Base-by-base conservation (phyloP, 139 green algal genomes). In the Chlamydomonas sp. region DNA sequence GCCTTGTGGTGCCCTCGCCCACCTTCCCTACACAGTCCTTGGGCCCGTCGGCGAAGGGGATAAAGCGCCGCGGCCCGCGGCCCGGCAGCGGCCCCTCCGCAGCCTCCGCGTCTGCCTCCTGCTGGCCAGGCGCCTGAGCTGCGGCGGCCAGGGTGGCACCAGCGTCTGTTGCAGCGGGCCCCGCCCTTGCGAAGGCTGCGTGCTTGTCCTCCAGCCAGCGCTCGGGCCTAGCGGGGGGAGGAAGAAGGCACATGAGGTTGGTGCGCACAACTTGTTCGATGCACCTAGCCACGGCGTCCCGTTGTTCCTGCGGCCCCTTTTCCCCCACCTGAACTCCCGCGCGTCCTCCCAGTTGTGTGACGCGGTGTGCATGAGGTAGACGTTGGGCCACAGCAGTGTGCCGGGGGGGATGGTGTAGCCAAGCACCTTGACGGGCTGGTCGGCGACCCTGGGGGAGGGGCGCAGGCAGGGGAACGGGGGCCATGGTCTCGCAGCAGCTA, bases 21-120 rank as follows among this genome's bases (percentile, higher is more conserved):
- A 82, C 84, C 84, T 88, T 75, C 17, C 84, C 84, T 8, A 88
- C 84, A 63, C 84, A 88, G 84, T 88, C 79, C 75, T 88, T 88
- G 84, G 84, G 84, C 2, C 84, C 84, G 9, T 78, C 49, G 18
- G 75, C 75, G 10, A 88, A 88, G 0, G 84, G 84, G 63, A 88
- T 18, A 75, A 88, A 88, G 84, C 84, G 84, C 20, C 84, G 75
- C 10, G 75, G 57, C 2, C 63, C 73, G 4, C 14, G 20, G 20
- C 16, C 59, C 73, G 0, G 16, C 83, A 18, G n/a, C 60, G 8
- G 72, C 0, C 18, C 61, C 72, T 1, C 9, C 61, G 60, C 8
- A 61, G 10, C 6, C 75, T 4, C 12, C 58, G 12, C 31, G 15
- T 31, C 4, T 57, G 3, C 9, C 10, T 79, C 57, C 75, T 4